Evolutionary conservation across 306 rosid genomes (phyloP), one percentile per base, ranked within the genome.

Genomic region (Quercus ilex): DNA sequence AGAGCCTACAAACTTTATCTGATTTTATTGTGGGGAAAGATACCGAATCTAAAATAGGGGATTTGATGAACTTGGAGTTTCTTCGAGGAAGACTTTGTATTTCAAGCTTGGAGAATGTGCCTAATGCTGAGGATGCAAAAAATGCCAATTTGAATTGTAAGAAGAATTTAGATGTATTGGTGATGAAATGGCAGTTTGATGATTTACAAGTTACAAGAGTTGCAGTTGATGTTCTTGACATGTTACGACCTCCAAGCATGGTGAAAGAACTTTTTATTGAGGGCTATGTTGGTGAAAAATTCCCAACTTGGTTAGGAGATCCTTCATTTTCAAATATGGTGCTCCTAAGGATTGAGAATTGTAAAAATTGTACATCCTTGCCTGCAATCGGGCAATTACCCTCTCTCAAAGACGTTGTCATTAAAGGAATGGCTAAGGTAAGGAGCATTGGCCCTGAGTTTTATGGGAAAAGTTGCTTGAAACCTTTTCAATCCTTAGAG

Each of bases 101-200:
- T 23, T 72, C 75, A 51, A 52, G 43, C 25, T 38, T 72, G n/a
- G 71, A 75, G 49, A 62, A 75, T 75, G 72, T 75, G 30, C 43
- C 0, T 43, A 14, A 20, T 41, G 21, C 20, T 4, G 18, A 51
- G 6, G 75, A 72, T 26, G 75, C 75, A 21, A 28, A 6, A 14
- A 72, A 17, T 28, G 62, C 62, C 20, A 8, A 51, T 23, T 52
- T 71, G 26, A 49, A n/a, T 14, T 15, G 41, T 4, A 71, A 71
- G 60, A 52, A 49, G 31, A 25, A 13, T 3, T 11, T 71, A 13
- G 60, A 71, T 21, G 41, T 19, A 26, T 15, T 71, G 21, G 11
- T 13, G 17, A 6, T 71, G 4, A 4, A 71, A 49, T 71, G 74
- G 75, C 41, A 55, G 52, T 5, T 3, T 38, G 46, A 38, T 38